Base-by-base conservation (phyloP, 2,329 filamentous ascomycete genomes). In the Colletotrichum sp. region DNA sequence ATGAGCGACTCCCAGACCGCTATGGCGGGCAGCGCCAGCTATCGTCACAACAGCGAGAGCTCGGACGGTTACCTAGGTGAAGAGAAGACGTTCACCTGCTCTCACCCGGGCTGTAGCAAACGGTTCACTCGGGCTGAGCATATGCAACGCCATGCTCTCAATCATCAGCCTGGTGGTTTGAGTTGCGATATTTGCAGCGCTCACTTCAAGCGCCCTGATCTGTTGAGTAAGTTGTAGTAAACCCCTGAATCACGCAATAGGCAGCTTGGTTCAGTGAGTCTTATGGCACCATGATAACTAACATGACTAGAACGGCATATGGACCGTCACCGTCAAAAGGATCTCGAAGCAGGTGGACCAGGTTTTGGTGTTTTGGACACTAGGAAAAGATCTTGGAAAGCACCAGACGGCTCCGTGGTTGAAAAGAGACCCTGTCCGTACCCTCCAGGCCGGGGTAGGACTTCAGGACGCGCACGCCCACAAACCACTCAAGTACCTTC, bases 131-230 rank as follows among this genome's bases (percentile, higher is more conserved):
- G 91, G 9, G 86, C 89, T 13, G 91, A 92, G 79, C 91, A 92
- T 81, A 84, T 92, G 66, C 88, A 90, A 75, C 86, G 90, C 16
- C 91, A 92, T 82, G 85, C 87, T 26, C 83, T 92, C 67, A 92
- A 92, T 78, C 91, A 92, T 79, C 84, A 85, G n/a, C 83, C 85
- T 34, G 87, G 87, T 1, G 88, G 89, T 59, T 87, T 87, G 75
- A 92, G 90, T 5, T 93, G 92, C 79, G 82, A 87, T 66, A 84
- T 91, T 79, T 93, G 92, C 77, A 87, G 88, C 72, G 90, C 90
- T 32, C 90, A 92, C 79, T 93, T 93, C 81, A 90, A 91, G 79
- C 86, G 92, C 60, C 89, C 88, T 30, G 92, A 93, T 81, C 82
- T 93, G 57, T 77, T 83, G 72, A 79, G 78, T 81, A 67, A 65